These are phyloP conservation scores for Rhizopogon sp. DNA, from an alignment of 768 basidiomycete genomes.

Conservation along the genomic window DNA sequence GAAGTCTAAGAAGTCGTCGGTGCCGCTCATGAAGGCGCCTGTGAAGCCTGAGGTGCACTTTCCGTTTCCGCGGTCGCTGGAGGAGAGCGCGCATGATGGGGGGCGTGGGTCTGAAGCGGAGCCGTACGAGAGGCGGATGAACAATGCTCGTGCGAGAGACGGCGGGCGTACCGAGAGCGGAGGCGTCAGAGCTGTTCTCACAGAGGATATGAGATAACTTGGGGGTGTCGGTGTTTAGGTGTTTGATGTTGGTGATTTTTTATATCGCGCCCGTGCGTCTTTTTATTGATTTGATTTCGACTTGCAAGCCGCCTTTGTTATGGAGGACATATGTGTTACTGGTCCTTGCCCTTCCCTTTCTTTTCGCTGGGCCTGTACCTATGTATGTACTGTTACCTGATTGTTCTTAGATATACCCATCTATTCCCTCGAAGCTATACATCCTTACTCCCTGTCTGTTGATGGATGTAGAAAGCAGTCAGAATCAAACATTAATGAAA, in stretches of 20 bases:
- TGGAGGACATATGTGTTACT: slow-evolving; percentile 18
- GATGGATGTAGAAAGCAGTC: no score
- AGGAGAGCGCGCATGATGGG: slow-evolving; percentile 27
- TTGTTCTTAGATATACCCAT: slow-evolving; percentile 23
- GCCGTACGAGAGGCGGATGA: slow-evolving; percentile 50
- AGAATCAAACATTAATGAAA: no score
- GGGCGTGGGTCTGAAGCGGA: slow-evolving; percentile 13
- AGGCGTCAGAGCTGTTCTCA: slow-evolving; percentile 72
- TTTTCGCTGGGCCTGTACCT: slow-evolving; percentile 18
- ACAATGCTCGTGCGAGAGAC: slow-evolving; percentile 67
- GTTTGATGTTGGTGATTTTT: slow-evolving; percentile 11
- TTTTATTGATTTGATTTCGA: slow-evolving; percentile 7
- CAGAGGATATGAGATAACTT: slow-evolving; percentile 27
- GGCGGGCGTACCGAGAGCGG: slow-evolving; percentile 84
- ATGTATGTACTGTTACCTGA: slow-evolving; percentile 13
- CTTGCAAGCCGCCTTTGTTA: slow-evolving; percentile 9
- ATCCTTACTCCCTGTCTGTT: not conserved
- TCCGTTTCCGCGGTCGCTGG: slow-evolving; percentile 58
- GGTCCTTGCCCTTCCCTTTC: slow-evolving; percentile 5
- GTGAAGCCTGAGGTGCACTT: slow-evolving; percentile 37
- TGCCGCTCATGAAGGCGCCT: slow-evolving; percentile 34
- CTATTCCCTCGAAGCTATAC: slow-evolving; percentile 1
- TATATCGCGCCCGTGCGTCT: slow-evolving; percentile 2
- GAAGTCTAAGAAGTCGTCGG: slow-evolving; percentile 33
- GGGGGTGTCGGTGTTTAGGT: slow-evolving; percentile 7